phyloP scores from a whole-genome alignment of 2,329 filamentous ascomycete species.

The Iodosphaeria phyllophila region DNA sequence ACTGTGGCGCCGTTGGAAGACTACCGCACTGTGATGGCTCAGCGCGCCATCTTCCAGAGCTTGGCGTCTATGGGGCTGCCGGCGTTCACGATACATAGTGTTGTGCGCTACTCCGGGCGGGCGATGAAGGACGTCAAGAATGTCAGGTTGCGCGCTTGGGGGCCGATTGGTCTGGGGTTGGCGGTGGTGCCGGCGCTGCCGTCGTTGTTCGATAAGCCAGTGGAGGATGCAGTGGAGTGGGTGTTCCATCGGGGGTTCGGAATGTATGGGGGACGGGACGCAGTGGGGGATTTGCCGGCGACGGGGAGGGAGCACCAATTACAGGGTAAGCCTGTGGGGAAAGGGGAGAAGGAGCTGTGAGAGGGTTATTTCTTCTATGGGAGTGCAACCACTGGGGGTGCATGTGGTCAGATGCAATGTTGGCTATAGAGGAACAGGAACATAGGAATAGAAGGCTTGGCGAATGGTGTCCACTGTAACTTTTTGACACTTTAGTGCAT shows the following conservation, averaged over 20 bases:
- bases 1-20: slow-evolving; percentile 56
- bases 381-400: no score
- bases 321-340: slow-evolving; percentile 23
- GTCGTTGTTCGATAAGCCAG: slow-evolving; percentile 73
- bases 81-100: slow-evolving; percentile 82
- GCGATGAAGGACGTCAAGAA: slow-evolving; percentile 77
- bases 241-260: slow-evolving; percentile 69
- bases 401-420: no score
- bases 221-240: slow-evolving; percentile 85
- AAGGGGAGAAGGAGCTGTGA: slow-evolving; percentile 18
- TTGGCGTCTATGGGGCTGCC: slow-evolving; percentile 87
- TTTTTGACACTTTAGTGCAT: no score
- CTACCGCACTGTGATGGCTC: slow-evolving; percentile 76
- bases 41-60: slow-evolving; percentile 78
- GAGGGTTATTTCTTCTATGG: neutral
- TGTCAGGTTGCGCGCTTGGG: slow-evolving; percentile 59
- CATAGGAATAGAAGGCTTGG: no score
- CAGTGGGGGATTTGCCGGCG: slow-evolving; percentile 33
- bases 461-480: no score
- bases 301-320: slow-evolving; percentile 32
- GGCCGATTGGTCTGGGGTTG: slow-evolving; percentile 70
- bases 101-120: slow-evolving; percentile 73
- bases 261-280: slow-evolving; percentile 42
- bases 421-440: no score
- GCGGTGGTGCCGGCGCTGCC: slow-evolving; percentile 69